Base-by-base conservation (phyloP, 345 rosid species). In the Hypericum androsaemum region DNA sequence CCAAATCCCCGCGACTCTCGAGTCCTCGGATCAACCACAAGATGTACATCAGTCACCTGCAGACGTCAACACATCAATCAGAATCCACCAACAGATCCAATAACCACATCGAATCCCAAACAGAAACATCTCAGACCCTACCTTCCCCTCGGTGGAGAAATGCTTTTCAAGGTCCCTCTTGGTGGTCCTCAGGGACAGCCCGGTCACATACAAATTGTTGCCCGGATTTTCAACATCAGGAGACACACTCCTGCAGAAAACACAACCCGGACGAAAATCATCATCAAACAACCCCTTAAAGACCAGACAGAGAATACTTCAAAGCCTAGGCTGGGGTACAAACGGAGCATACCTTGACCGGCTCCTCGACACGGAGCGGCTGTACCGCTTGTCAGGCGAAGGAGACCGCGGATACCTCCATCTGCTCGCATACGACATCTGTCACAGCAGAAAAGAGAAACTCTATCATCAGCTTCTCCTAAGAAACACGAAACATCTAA, bases 1-100 rank as follows among this genome's bases (percentile, higher is more conserved):
- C 95, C 96, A 73, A 88, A 90, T 6, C 98, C 96, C 1, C 96
- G 92, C 60, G 94, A 78, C 46, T 88, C 96, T 70, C 96, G 76
- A 15, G 94, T 87, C 95, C 95, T 68, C 47, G 95, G 96, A 68
- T 90, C 96, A 52, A 84, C 84, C 63, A 90, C 98, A 41, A 84
- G 86, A 68, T 82, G 88, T 40, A 84, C 94, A 72, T 84, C 96
- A 71, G 67, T 63, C 37, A 90, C 98, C 98, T 90, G 54, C 0
- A 53, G 32, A 12, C 12, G 11, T 6, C 54, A n/a, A 17, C 10
- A 38, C 6, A 14, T 13, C 3, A 28, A 42, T 37, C n/a, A 51
- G 54, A 36, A 36, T 16, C 7, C 32, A 10, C 2, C 6, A 47
- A 8, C 2, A 41, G 10, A 54, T 1, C 28, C 7, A 52, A 8